phyloP scores from a whole-genome alignment of 1,284 basidiomycete species.

The Apiotrichum mycotoxinovorans region DNA sequence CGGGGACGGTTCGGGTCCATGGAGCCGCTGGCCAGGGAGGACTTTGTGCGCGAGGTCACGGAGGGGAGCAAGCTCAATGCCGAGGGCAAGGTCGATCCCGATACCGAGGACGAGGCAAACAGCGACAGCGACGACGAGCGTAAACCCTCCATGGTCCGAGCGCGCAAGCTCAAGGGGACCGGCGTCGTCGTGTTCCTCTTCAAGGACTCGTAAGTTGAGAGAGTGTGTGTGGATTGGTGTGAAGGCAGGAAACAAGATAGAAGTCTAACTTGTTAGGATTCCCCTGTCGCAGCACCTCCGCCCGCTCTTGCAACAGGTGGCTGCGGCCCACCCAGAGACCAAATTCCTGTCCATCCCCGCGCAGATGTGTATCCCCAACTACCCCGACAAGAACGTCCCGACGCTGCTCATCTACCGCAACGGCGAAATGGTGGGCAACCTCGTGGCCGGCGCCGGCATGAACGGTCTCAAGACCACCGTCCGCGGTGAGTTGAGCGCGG shows the following conservation, averaged over 20 bases:
- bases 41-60: conserved; percentile 92
- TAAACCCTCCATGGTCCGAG: conserved; percentile 21
- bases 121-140: conserved; percentile 35
- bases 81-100: conserved; percentile 55
- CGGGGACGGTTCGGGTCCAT: conserved; percentile 77
- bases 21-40: conserved; percentile 84
- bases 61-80: conserved; percentile 76
- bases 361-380: conserved; percentile 91
- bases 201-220: conserved; percentile 54
- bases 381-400: conserved; percentile 86
- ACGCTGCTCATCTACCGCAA: conserved; percentile 90
- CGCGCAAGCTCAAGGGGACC: conserved; percentile 50
- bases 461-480: conserved; percentile 70
- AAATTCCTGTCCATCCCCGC: conserved; percentile 97
- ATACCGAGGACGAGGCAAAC: conserved; percentile 30
- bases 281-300: conserved; percentile 72
- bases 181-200: conserved; percentile 58
- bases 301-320: conserved; percentile 68
- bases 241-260: neutral
- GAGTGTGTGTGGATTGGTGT: neutral
- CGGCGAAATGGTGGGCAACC: conserved; percentile 82
- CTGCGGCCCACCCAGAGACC: conserved; percentile 76
- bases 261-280: conserved; percentile 56
- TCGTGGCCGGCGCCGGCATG: conserved; percentile 61
- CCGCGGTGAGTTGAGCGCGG: conserved; percentile 62